Evolutionary conservation across 352 stramenopile genomes (phyloP).

Genomic region (Phytopythium cucurbitacearum): DNA sequence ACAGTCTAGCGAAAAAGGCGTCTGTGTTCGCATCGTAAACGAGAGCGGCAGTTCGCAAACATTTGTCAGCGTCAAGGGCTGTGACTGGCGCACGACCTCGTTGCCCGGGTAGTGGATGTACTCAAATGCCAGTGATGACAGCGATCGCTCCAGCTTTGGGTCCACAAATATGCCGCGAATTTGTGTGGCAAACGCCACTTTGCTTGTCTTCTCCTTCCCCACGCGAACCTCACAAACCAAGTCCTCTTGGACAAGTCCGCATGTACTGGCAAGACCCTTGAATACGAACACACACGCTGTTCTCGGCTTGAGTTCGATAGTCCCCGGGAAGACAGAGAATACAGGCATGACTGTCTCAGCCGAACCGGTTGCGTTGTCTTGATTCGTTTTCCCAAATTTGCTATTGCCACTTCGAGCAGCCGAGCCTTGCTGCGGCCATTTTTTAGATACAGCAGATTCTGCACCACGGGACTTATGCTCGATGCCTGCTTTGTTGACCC

Average conservation of each 20-base stretch:
- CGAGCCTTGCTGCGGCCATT: background rate
- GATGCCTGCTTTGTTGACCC: constrained; percentile 75
- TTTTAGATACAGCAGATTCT: background rate
- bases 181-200: constrained; percentile 85
- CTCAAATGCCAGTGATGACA: constrained; percentile 69
- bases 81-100: constrained; percentile 56
- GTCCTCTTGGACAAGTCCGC: constrained; percentile 74
- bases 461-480: background rate
- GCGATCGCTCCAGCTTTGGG: constrained; percentile 80
- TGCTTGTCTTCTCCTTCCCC: constrained; percentile 89
- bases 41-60: constrained; percentile 83
- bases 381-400: background rate
- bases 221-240: constrained; percentile 90
- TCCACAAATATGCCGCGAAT: constrained; percentile 90
- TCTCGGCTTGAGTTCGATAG: constrained; percentile 91
- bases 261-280: constrained; percentile 63
- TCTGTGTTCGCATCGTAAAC: constrained; percentile 88
- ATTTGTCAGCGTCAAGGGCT: constrained; percentile 86
- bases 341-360: constrained; percentile 43
- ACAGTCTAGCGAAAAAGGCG: constrained; percentile 90
- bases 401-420: too few species aligned
- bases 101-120: constrained; percentile 84
- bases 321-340: constrained; percentile 89
- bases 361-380: background rate
- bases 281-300: constrained; percentile 94